Evolutionary conservation across 2,329 filamentous ascomycete genomes (phyloP).

Genomic region (Pseudocercospora fuligena): DNA sequence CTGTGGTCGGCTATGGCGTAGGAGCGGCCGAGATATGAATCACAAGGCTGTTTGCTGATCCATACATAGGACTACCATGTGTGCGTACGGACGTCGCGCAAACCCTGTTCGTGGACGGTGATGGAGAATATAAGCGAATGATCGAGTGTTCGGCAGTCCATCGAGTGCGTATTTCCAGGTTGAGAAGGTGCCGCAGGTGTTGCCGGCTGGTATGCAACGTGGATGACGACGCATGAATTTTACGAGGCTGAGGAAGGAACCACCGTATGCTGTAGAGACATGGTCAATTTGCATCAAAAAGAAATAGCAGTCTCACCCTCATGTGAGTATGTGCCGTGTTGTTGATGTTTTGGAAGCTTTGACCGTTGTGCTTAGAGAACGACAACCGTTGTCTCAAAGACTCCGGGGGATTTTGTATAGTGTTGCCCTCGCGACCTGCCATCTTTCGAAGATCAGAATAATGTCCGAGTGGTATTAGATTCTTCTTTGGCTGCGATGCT

Average conservation of each 20-base stretch:
- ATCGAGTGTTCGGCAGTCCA: background rate
- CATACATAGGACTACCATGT: background rate
- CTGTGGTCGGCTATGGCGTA: no score
- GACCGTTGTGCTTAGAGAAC: background rate
- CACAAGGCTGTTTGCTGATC: background rate
- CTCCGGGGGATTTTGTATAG: background rate
- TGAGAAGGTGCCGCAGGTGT: background rate
- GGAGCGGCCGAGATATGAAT: background rate
- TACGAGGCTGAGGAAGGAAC: background rate
- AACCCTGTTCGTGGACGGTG: background rate
- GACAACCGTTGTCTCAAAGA: background rate
- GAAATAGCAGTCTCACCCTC: constrained; percentile 1
- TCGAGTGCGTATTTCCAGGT: background rate
- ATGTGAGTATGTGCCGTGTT: background rate
- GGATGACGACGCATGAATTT: background rate
- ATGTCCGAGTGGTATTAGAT: background rate
- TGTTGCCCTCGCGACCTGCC: constrained; percentile 3
- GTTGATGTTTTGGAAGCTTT: background rate
- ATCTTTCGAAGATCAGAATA: background rate
- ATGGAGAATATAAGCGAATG: background rate
- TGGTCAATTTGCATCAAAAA: constrained; percentile 3
- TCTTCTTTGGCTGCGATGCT: background rate
- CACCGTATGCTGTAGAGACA: background rate
- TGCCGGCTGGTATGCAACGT: background rate
- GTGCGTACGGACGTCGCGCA: background rate